Base-by-base conservation (phyloP, 305 asterid genomes). In the Galium porrigens region DNA sequence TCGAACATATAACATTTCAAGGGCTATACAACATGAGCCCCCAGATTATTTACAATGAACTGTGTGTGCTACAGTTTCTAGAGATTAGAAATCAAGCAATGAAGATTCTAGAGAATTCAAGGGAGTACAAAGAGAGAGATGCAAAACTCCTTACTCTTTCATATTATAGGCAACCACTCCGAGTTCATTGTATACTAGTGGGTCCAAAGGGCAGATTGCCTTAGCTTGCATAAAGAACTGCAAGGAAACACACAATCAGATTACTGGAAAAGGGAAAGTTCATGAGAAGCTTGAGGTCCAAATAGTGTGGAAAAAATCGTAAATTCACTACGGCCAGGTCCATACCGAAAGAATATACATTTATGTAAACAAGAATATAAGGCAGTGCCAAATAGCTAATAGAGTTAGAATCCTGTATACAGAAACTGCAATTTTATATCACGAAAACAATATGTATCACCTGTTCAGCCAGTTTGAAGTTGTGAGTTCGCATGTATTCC, bases 171-270 rank as follows among this genome's bases (percentile, higher is more conserved):
- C 89, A 75, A 94, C 99, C 49, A 86, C 95, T 74, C 99, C 99
- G 69, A 94, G 94, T 76, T 94, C 99, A 82, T 94, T 94, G 77
- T 82, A 87, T 57, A 94, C 95, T 75, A 94, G 97, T 71, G 99
- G 97, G 78, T 94, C 99, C 22, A 86, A 83, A 72, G 95, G 95
- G 72, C 99, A 94, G 68, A 89, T 72, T 57, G 65, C 63, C 79
- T 85, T 85, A 65, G 99, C 96, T 94, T 94, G 97, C 97, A 87
- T 81, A 76, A 94, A 87, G 80, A 86, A 89, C 99, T 94, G 86
- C 72, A 86, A 56, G 64, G 72, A 68, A 69, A 62, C 20, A 67
- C 73, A 63, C 41, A 30, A 65, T 84, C 29, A 83, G 76, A 76
- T 64, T 41, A 49, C 58, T 69, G 64, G 65, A 61, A 61, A 62